A percentile compares a stretch with the other conserved stretches of the same genome.
These are phyloP conservation scores for Piper longum DNA, from an alignment of 164 flowering plant species.

Conservation along the genomic window DNA sequence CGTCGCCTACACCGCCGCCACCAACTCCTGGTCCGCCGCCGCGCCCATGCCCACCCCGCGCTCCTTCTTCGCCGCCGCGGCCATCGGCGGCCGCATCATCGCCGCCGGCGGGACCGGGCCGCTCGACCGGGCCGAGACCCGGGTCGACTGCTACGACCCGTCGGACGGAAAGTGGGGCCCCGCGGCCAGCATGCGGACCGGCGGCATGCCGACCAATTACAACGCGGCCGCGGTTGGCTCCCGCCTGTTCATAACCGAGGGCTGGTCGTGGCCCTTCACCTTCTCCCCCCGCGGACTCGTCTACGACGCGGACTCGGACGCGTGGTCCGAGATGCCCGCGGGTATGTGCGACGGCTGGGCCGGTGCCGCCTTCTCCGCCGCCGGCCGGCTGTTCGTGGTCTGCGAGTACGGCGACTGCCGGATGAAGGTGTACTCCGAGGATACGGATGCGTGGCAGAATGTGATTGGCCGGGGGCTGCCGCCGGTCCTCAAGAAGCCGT, in stretches of 20 bases:
- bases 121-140: slow-evolving; percentile 11
- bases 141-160: slow-evolving; percentile 31
- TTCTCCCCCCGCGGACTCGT: slow-evolving; percentile 30
- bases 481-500: slow-evolving; percentile 27
- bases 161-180: slow-evolving; percentile 20
- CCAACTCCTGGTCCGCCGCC: slow-evolving; percentile 27
- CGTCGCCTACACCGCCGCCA: slow-evolving; percentile 16
- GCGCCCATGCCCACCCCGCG: slow-evolving; percentile 24
- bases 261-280: slow-evolving; percentile 55
- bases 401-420: slow-evolving; percentile 33
- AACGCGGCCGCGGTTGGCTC: slow-evolving; percentile 32
- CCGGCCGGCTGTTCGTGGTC: slow-evolving; percentile 27
- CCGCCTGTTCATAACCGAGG: slow-evolving; percentile 39
- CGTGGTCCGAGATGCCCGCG: slow-evolving; percentile 38
- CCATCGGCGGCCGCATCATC: slow-evolving; percentile 21
- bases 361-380: slow-evolving; percentile 27
- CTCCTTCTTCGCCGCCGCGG: slow-evolving; percentile 27
- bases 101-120: slow-evolving; percentile 31
- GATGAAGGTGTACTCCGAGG: slow-evolving; percentile 26
- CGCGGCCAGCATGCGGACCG: slow-evolving; percentile 16
- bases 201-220: slow-evolving; percentile 14
- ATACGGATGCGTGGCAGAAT: slow-evolving; percentile 29
- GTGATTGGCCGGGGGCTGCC: slow-evolving; percentile 33
- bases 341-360: slow-evolving; percentile 59
- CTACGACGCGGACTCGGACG: slow-evolving; percentile 26